Percentiles rank a stretch among this genome's conserved stretches.
Conservation (phyloP, 1,284 basidiomycete species). For the Meripilus lineatus region DNA sequence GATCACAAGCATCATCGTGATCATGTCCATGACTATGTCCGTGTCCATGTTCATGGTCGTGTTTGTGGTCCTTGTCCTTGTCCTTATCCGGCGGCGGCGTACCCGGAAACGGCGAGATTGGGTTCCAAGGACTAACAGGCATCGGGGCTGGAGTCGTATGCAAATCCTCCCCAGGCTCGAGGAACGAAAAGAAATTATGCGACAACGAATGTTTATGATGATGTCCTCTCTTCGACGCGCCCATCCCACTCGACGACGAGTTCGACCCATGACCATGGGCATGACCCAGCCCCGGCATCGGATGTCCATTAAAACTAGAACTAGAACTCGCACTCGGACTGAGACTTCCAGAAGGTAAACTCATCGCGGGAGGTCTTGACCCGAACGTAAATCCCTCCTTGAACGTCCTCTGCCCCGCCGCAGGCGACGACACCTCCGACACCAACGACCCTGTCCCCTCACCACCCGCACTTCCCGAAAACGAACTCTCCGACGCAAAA, state of each 20-base stretch:
- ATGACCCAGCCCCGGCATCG: constrained; percentile 20
- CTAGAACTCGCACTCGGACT: too few species aligned
- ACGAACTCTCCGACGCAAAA: constrained; percentile 16
- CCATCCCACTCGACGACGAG: too few species aligned
- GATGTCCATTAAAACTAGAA: constrained; percentile 17
- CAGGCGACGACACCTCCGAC: constrained; percentile 33
- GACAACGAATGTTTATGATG: constrained; percentile 93
- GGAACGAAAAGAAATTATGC: constrained; percentile 82
- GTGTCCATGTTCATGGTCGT: constrained; percentile 7
- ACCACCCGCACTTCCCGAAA: constrained; percentile 24
- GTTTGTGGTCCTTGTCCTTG: constrained; percentile 1
- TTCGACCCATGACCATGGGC: constrained; percentile 28
- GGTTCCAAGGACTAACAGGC: constrained; percentile 52
- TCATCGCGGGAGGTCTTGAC: constrained; percentile 33
- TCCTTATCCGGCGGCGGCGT: constrained; percentile 11
- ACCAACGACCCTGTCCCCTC: constrained; percentile 40
- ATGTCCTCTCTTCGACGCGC: constrained; percentile 64
- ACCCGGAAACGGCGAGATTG: constrained; percentile 34
- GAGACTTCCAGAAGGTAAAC: too few species aligned
- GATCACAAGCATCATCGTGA: not conserved
- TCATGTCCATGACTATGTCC: constrained; percentile 8
- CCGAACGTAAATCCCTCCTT: constrained; percentile 68
- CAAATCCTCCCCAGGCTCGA: constrained; percentile 35
- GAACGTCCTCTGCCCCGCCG: constrained; percentile 29
- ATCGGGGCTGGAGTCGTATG: constrained; percentile 47